Base-by-base conservation (phyloP, 805 yeast genomes). In the Cyberlindnera lachancei region DNA sequence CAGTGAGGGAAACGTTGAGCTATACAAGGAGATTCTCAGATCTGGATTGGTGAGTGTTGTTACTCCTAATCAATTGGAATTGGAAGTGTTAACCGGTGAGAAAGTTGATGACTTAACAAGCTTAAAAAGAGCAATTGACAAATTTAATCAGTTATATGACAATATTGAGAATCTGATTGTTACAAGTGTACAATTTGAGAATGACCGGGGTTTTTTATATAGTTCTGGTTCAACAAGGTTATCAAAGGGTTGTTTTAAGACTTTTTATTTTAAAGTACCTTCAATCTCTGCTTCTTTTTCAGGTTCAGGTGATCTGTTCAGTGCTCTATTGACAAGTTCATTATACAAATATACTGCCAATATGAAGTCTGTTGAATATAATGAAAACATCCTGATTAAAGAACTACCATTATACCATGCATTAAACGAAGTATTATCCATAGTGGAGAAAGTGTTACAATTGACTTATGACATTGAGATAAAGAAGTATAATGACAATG, bases 51-150 rank as follows among this genome's bases (percentile, higher is more conserved):
- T 81, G 1, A 62, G 64, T 25, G 45, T 79, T 23, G 68, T 72
- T 2, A 76, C 87, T 0, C 90, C 92, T 2, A 82, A 82, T 49
- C 88, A 80, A 46, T 74, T 81, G 51, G 92, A 82, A 48, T 58
- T 81, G 53, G 88, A 81, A 46, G 49, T 65, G 0, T 56, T 82
- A 28, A 69, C 75, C 10, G 79, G 63, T 2, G 46, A 58, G 2
- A 57, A 58, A 31, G 67, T 79, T 9, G 38, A 27, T 0, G 56
- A 58, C 34, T 50, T 68, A 41, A 46, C 30, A 3, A 41, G 64
- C 6, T 52, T 79, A 18, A 47, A 49, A 22, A 15, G 18, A 0
- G 65, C 77, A 3, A 48, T 79, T 4, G 20, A 25, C 0, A 39
- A 25, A 12, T 78, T 81, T 45, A 61, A 64, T 38, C 33, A 50